phyloP scores from a whole-genome alignment of 2,329 filamentous ascomycete species.

The Arthroderma uncinatum region DNA sequence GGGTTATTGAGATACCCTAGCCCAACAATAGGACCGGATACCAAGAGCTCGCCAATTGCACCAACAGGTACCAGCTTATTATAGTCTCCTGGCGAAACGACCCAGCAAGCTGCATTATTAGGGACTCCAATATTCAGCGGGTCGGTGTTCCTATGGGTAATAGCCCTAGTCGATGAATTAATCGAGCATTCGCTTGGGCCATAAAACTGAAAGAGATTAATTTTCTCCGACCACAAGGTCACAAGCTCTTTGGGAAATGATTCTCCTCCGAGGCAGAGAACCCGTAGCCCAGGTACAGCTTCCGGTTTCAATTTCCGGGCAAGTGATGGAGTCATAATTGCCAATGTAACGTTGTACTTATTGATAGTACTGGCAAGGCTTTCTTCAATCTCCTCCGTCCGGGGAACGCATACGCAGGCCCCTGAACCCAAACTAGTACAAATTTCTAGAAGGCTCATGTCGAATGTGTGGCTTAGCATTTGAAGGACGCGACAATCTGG shows the following conservation, averaged over 20 bases:
- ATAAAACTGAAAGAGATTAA: slow-evolving; percentile 15
- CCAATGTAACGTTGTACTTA: slow-evolving; percentile 37
- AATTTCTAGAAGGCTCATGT: slow-evolving; percentile 31
- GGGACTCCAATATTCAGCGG: slow-evolving; percentile 8
- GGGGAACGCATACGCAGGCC: slow-evolving; percentile 38
- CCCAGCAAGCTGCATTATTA: slow-evolving; percentile 14
- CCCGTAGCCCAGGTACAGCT: slow-evolving; percentile 24
- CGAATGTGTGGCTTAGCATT: slow-evolving; percentile 37
- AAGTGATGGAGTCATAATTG: slow-evolving; percentile 39
- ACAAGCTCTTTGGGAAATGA: slow-evolving; percentile 24
- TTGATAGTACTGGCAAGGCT: slow-evolving; percentile 25
- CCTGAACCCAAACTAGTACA: slow-evolving; percentile 28
- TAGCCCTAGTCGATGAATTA: slow-evolving; percentile 10
- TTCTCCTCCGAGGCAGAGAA: slow-evolving; percentile 31
- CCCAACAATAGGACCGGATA: slow-evolving; percentile 27
- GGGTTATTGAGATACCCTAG: slow-evolving; percentile 28
- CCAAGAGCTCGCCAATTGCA: slow-evolving; percentile 21
- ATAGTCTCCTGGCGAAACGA: slow-evolving; percentile 18
- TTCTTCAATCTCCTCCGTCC: slow-evolving; percentile 33
- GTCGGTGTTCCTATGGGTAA: slow-evolving; percentile 6
- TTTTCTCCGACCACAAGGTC: slow-evolving; percentile 19
- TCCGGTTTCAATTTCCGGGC: slow-evolving; percentile 22
- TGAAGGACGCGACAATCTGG: slow-evolving; percentile 28
- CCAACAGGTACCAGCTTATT: slow-evolving; percentile 16
- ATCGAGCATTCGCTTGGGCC: slow-evolving; percentile 19